phyloP scores from a whole-genome alignment of 108 stramenopile genomes.

The Cyclotella cryptica region DNA sequence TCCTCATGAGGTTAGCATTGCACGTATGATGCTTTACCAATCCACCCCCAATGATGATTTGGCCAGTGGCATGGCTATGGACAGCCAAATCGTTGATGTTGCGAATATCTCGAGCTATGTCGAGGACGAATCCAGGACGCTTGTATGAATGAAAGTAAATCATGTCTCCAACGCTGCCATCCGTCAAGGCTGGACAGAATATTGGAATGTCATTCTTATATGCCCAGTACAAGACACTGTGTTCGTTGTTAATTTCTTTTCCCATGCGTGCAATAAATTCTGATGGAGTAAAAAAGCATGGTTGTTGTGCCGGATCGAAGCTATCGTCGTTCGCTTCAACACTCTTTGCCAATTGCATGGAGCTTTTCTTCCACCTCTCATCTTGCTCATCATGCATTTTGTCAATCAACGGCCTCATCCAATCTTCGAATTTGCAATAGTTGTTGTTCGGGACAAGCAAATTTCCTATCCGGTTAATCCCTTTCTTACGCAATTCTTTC shows the following conservation, averaged over 20 bases:
- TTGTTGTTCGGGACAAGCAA: slow-evolving; percentile 97
- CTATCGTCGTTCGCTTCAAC: slow-evolving; percentile 29
- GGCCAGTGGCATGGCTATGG: slow-evolving; percentile 91
- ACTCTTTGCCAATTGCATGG: slow-evolving; percentile 43
- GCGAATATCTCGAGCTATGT: slow-evolving; percentile 96
- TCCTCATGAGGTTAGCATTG: slow-evolving; percentile 99
- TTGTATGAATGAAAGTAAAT: slow-evolving; percentile 99
- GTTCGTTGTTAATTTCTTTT: slow-evolving; percentile 93
- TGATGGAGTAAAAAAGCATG: slow-evolving; percentile 89
- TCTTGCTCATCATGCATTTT: slow-evolving; percentile 99
- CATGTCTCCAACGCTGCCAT: slow-evolving; percentile 99
- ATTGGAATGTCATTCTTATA: slow-evolving; percentile 97
- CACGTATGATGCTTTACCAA: slow-evolving; percentile 99
- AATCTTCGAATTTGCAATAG: slow-evolving; percentile 99
- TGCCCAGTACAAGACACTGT: slow-evolving; percentile 97
- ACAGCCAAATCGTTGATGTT: slow-evolving; percentile 95
- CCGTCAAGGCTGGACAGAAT: slow-evolving; percentile 99
- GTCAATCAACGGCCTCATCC: slow-evolving; percentile 91
- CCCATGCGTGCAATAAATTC: slow-evolving; percentile 96
- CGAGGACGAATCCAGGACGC: slow-evolving; percentile 93
- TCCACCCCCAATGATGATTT: slow-evolving; percentile 98
- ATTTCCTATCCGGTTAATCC: slow-evolving; percentile 98
- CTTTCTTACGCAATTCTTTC: slow-evolving; percentile 88
- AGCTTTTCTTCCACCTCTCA: slow-evolving; percentile 56
- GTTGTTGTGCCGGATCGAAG: slow-evolving; percentile 5